Evolutionary conservation across 257 asterid genomes (phyloP), one percentile per base, ranked within the genome.

Genomic region (Scutellaria baicalensis): DNA sequence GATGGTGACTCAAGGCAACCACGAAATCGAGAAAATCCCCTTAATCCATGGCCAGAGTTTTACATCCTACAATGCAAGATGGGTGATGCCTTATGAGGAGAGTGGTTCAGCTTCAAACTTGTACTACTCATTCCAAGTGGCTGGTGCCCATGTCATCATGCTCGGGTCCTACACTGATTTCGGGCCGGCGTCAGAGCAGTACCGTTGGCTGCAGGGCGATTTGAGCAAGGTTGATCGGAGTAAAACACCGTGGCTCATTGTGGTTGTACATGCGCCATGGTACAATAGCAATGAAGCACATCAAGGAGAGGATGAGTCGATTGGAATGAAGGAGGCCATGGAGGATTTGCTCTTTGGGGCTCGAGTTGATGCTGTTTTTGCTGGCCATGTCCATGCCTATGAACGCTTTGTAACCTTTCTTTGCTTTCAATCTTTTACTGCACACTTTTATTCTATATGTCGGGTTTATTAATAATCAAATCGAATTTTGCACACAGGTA

Each of bases 1-100:
- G 99, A 93, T 93, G 99, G 97, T 87, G 52, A 91, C 96, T 3
- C 85, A 87, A 8, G 99, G 99, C 31, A 91, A 93, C 86, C 99
- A 93, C 69, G 99, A 91, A 56, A 6, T 80, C 16, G 99, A 93
- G 73, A 77, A 67, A 14, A 81, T 87, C 27, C 84, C 89, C 0
- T 0, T 45, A 1, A 0, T 88, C 27, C 88, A 85, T 5, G 1
- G 3, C 0, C 9, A 58, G 0, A 13, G 70, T 0, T 93, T 93
- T 61, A 84, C 84, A 0, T 59, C 97, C 3, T 93, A 91, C 71
- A 90, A 87, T 44, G 87, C 92, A 6, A 83, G 99, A 71, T 93
- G 99, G 99, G 65, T 21, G 0, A 93, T 93, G 99, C 97, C 99
- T 1, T 89, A 63, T 7, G 50, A 79, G 59, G 88, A 89, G 72